phyloP scores from a whole-genome alignment of 108 stramenopile species.

The Stephanodiscus triporus region DNA sequence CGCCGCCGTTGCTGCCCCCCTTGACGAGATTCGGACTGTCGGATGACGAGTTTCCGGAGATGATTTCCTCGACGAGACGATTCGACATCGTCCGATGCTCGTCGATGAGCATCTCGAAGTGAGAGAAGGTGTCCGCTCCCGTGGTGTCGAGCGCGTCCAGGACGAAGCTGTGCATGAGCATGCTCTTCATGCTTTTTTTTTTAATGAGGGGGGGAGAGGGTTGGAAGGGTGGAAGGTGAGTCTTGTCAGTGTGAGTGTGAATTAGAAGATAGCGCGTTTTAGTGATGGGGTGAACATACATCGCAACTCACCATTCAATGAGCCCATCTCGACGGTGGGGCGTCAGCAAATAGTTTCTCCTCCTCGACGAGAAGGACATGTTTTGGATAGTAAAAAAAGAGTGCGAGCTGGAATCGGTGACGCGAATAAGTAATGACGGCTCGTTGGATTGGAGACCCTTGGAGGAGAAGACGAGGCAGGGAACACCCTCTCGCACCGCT shows the following conservation, averaged over 20 bases:
- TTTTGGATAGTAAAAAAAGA: not conserved
- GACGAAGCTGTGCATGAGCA: conserved; percentile 92
- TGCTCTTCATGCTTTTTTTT: conserved; percentile 80
- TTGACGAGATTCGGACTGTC: too few relatives aligned
- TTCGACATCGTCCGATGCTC: conserved; percentile 73
- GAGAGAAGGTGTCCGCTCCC: conserved; percentile 82
- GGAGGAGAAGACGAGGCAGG: too few relatives aligned
- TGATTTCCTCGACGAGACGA: conserved; percentile 28
- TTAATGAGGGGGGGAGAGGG: not conserved
- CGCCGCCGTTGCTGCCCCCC: not conserved
- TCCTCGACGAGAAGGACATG: conserved; percentile 87
- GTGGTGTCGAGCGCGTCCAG: conserved; percentile 84
- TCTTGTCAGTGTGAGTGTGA: not conserved
- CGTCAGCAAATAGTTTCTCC: conserved; percentile 89
- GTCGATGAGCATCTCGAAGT: conserved; percentile 90
- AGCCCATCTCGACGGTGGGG: conserved; percentile 90
- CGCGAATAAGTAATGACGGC: too few relatives aligned
- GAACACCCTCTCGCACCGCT: too few relatives aligned
- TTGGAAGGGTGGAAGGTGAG: not conserved
- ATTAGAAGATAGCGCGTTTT: not conserved
- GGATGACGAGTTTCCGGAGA: too few relatives aligned
- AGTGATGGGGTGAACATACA: too few relatives aligned
- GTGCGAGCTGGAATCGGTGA: not conserved
- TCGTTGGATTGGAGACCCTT: too few relatives aligned
- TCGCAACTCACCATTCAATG: conserved; percentile 79